Evolutionary conservation across 1,284 basidiomycete genomes (phyloP).

Genomic region (Ustilago sp.): DNA sequence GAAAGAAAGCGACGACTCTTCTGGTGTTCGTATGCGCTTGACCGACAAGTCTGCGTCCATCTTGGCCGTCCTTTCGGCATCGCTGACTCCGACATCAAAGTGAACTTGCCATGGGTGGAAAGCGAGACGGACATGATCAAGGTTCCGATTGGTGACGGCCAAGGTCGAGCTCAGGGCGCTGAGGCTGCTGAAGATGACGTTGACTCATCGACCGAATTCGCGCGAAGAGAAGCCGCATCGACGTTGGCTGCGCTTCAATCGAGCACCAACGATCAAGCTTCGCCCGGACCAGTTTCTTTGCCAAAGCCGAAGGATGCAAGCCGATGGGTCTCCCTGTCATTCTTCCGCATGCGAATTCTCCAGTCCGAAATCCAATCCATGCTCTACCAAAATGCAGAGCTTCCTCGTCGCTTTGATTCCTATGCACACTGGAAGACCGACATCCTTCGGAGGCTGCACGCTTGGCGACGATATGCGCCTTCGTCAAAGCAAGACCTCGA

Average conservation of each 20-base stretch:
- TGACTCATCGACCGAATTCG: slow-evolving; percentile 43
- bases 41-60: slow-evolving; percentile 52
- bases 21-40: slow-evolving; percentile 53
- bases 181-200: slow-evolving; percentile 24
- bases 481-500: slow-evolving; percentile 46
- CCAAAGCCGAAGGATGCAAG: slow-evolving; percentile 45
- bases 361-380: slow-evolving; percentile 54
- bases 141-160: slow-evolving; percentile 19
- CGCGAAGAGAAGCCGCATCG: slow-evolving; percentile 46
- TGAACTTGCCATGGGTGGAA: slow-evolving; percentile 44
- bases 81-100: slow-evolving; percentile 51
- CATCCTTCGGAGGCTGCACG: slow-evolving; percentile 42
- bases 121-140: slow-evolving; percentile 36
- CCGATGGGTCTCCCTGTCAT: slow-evolving; percentile 50
- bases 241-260: slow-evolving; percentile 43
- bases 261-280: slow-evolving; percentile 20
- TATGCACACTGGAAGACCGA: slow-evolving; percentile 52
- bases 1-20: slow-evolving; percentile 49
- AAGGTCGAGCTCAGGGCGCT: slow-evolving; percentile 1
- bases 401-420: slow-evolving; percentile 47
- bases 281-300: slow-evolving; percentile 15
- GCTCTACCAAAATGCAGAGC: slow-evolving; percentile 47
- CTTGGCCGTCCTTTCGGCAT: slow-evolving; percentile 51
- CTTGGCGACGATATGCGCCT: slow-evolving; percentile 50
- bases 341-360: slow-evolving; percentile 53